Evolutionary conservation across 2,329 filamentous ascomycete genomes (phyloP).

Genomic region (Aspergillus intermedius): DNA sequence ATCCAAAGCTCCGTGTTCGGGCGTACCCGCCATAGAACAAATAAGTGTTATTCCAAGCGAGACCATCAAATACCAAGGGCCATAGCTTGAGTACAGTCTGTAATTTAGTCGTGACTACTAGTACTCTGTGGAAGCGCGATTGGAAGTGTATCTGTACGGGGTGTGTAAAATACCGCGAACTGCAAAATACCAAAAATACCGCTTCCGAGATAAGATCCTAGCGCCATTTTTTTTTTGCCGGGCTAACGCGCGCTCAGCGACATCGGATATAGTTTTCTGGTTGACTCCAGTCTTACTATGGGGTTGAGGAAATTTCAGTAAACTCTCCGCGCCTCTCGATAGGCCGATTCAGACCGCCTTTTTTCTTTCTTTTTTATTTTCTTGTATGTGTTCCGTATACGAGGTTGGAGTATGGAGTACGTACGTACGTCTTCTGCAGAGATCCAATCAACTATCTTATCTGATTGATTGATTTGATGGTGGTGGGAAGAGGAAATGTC

Average conservation of each 20-base stretch:
- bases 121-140: neutral
- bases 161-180: neutral
- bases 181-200: neutral
- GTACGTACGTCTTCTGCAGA: too few species aligned
- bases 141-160: neutral
- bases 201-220: conserved; percentile 21
- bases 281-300: neutral
- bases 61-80: too few species aligned
- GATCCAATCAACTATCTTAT: conserved; percentile 1
- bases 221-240: conserved; percentile 8
- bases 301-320: neutral
- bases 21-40: neutral
- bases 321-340: neutral
- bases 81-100: too few species aligned
- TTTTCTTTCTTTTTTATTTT: neutral
- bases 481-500: neutral
- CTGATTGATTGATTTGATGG: neutral
- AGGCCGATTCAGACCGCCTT: neutral
- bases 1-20: neutral
- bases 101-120: neutral
- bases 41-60: neutral
- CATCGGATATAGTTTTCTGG: conserved; percentile 11
- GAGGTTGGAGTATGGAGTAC: too few species aligned
- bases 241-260: conserved; percentile 8
- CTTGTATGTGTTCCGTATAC: neutral